Evolutionary conservation across 352 stramenopile genomes (phyloP).

Genomic region (Phytophthora pistaciae): DNA sequence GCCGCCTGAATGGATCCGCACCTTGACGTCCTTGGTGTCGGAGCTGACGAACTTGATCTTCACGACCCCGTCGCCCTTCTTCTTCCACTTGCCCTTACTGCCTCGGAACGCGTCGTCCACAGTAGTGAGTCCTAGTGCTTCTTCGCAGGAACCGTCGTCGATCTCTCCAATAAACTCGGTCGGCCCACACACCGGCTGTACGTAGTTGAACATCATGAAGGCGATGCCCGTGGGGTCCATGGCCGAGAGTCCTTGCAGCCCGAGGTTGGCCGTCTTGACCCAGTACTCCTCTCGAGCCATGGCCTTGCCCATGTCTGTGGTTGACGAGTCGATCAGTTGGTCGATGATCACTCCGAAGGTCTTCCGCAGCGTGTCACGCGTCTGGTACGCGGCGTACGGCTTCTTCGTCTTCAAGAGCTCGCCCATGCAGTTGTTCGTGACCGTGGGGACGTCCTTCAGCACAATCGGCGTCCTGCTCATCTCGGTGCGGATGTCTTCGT

Average conservation of each 20-base stretch:
- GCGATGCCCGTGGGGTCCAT: conserved; percentile 64
- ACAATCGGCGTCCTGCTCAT: conserved; percentile 56
- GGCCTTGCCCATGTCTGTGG: conserved; percentile 48
- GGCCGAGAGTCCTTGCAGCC: conserved; percentile 27
- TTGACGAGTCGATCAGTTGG: conserved; percentile 52
- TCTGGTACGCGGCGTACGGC: conserved; percentile 44
- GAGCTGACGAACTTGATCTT: conserved; percentile 56
- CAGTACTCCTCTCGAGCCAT: conserved; percentile 48
- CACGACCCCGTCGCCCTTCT: conserved; percentile 46
- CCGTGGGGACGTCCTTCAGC: conserved; percentile 49
- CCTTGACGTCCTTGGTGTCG: conserved; percentile 52
- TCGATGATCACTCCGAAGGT: conserved; percentile 68
- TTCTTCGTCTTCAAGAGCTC: conserved; percentile 42
- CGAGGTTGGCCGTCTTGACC: conserved; percentile 46
- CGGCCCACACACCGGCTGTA: conserved; percentile 68
- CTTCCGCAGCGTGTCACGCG: conserved; percentile 60
- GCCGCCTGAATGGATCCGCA: conserved; percentile 56
- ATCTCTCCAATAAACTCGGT: conserved; percentile 67
- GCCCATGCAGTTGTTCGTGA: conserved; percentile 56
- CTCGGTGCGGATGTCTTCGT: conserved; percentile 49
- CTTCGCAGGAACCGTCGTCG: conserved; percentile 48
- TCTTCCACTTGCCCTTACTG: conserved; percentile 54
- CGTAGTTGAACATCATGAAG: conserved; percentile 53
- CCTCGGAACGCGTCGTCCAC: conserved; percentile 52
- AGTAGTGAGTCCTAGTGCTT: conserved; percentile 53